These are phyloP conservation scores for Termitomyces sp. DNA, from an alignment of 768 basidiomycete genomes.

Conservation along the genomic window DNA sequence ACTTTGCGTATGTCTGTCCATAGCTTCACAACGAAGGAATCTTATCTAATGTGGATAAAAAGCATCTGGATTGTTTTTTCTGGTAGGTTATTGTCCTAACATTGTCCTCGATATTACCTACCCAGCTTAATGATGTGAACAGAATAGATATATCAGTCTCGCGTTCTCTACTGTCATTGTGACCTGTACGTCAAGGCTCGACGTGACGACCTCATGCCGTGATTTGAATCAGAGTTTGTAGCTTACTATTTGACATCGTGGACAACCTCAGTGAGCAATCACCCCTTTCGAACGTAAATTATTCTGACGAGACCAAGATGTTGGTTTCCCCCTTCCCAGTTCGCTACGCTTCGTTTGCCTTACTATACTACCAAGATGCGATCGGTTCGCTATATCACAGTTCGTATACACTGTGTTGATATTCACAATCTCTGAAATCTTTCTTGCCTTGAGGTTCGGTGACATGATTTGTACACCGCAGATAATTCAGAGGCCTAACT, in stretches of 20 bases:
- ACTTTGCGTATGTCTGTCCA: slow-evolving; percentile 2
- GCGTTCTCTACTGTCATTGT: slow-evolving; percentile 9
- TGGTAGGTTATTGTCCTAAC: slow-evolving; percentile 4
- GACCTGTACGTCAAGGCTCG: slow-evolving; percentile 9
- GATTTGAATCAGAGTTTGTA: neutral
- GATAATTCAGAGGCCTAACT: neutral
- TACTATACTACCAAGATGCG: slow-evolving; percentile 8
- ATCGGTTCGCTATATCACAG: slow-evolving; percentile 12
- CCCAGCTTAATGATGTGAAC: slow-evolving; percentile 1
- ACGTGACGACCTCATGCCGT: neutral
- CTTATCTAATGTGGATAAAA: neutral
- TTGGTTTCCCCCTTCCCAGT: neutral
- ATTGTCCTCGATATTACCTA: neutral
- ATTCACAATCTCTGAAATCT: slow-evolving; percentile 16
- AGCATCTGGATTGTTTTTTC: slow-evolving; percentile 13
- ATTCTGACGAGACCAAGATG: slow-evolving; percentile 1
- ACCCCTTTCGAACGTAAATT: neutral
- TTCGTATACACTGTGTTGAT: slow-evolving; percentile 13
- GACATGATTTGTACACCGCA: neutral
- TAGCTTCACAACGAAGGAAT: no score
- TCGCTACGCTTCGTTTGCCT: neutral
- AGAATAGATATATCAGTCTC: slow-evolving; percentile 19
- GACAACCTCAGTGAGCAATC: slow-evolving; percentile 3
- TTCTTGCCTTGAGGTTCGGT: slow-evolving; percentile 16
- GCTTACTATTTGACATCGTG: slow-evolving; percentile 12